Evolutionary conservation across 1,284 basidiomycete species (phyloP).

Genomic region (Cutaneotrichosporon sp.): DNA sequence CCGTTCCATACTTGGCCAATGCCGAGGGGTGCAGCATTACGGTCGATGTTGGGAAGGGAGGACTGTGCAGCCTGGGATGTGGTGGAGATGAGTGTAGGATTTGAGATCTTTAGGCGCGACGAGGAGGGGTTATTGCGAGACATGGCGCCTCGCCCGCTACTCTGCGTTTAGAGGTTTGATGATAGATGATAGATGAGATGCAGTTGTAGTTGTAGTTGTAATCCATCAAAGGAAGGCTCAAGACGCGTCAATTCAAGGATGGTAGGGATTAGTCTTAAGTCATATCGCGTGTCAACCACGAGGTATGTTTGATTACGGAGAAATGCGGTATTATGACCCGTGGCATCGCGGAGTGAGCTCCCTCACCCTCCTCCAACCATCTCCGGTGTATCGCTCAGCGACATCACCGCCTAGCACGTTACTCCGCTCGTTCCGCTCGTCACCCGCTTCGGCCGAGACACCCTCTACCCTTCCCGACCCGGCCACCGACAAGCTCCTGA

Average conservation of each 20-base stretch:
- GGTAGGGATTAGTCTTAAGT: no score
- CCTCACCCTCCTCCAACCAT: slow-evolving; percentile 11
- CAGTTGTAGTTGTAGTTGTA: background rate
- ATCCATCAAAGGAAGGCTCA: no score
- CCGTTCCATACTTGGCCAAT: slow-evolving; percentile 8
- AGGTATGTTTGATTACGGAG: background rate
- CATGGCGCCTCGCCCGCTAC: slow-evolving; percentile 20
- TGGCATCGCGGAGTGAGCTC: background rate
- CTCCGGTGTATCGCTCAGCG: slow-evolving; percentile 11
- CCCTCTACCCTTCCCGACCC: slow-evolving; percentile 7
- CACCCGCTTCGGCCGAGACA: slow-evolving; percentile 3
- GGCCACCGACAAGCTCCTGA: background rate
- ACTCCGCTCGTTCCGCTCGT: slow-evolving; percentile 6
- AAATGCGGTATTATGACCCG: slow-evolving; percentile 2
- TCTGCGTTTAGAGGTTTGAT: background rate
- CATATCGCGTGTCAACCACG: background rate
- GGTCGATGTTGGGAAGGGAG: background rate
- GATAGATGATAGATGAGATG: background rate
- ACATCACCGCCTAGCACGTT: background rate
- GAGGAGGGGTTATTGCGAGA: slow-evolving; percentile 28
- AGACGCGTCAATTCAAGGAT: background rate
- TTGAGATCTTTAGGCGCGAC: slow-evolving; percentile 43
- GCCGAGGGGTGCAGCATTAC: background rate
- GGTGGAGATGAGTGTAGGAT: slow-evolving; percentile 22
- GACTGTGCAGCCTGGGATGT: background rate